Percentiles rank a stretch among this genome's conserved stretches.
These are phyloP conservation scores for Tolypocladium tundrense DNA, from an alignment of 2,329 filamentous ascomycete species.

Conservation along the genomic window DNA sequence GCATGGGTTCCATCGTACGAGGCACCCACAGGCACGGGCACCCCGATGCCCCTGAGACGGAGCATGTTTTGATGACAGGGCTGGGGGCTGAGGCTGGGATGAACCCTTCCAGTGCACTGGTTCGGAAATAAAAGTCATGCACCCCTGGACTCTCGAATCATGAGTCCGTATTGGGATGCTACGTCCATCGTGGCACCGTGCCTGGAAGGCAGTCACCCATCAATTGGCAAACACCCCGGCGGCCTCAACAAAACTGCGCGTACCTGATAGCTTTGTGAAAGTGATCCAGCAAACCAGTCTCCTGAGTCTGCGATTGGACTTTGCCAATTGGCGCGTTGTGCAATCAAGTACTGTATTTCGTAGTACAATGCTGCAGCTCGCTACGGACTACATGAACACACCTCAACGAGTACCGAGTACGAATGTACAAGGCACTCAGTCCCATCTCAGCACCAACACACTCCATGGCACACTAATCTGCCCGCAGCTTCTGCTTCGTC, in stretches of 20 bases:
- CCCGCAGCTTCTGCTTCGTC: conserved; percentile 45
- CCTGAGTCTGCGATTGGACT: background rate
- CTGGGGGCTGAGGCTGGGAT: background rate
- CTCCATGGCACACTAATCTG: conserved; percentile 10
- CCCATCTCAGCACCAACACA: background rate
- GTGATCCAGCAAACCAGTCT: background rate
- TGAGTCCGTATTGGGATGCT: background rate
- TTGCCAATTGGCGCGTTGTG: background rate
- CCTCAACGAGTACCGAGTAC: background rate
- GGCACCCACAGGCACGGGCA: background rate
- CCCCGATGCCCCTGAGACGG: background rate
- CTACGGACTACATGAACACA: background rate
- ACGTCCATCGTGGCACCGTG: background rate
- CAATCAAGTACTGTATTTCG: background rate
- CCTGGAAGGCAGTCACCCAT: background rate
- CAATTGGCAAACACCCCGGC: background rate
- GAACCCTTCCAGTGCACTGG: background rate
- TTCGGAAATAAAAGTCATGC: background rate
- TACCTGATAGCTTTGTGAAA: background rate
- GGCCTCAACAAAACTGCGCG: background rate
- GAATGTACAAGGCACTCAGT: background rate
- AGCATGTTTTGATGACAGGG: background rate
- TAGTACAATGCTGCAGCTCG: background rate
- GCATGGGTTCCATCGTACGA: background rate
- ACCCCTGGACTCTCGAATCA: background rate